phyloP scores from a whole-genome alignment of 2,329 filamentous ascomycete genomes.

The Fusarium dlaminii region DNA sequence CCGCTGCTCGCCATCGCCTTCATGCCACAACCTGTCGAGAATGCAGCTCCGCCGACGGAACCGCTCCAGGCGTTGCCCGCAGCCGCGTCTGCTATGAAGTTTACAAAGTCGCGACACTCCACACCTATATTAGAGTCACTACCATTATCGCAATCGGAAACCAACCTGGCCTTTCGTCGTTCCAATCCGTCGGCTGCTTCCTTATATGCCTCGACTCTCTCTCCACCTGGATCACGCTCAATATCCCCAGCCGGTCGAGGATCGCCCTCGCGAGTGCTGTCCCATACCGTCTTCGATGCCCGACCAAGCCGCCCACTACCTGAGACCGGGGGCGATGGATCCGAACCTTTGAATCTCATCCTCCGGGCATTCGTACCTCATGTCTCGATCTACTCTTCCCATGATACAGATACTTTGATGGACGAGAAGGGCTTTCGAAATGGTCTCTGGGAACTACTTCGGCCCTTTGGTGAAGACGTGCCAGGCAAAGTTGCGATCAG shows the following conservation, averaged over 20 bases:
- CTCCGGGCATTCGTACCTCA: constrained; percentile 89
- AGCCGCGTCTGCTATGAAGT: constrained; percentile 66
- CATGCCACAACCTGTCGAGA: constrained; percentile 76
- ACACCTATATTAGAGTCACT: constrained; percentile 60
- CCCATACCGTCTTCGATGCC: constrained; percentile 67
- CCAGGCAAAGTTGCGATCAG: constrained; percentile 89
- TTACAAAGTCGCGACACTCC: constrained; percentile 70
- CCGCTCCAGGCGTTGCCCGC: constrained; percentile 76
- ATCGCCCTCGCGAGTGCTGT: constrained; percentile 64
- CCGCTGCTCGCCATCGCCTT: constrained; percentile 50
- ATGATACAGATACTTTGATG: constrained; percentile 83
- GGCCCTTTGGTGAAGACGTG: constrained; percentile 90
- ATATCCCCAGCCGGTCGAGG: constrained; percentile 72
- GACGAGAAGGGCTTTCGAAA: constrained; percentile 84
- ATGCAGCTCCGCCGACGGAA: constrained; percentile 66
- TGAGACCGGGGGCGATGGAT: constrained; percentile 55
- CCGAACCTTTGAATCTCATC: constrained; percentile 72
- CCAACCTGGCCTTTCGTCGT: constrained; percentile 62
- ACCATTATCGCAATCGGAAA: constrained; percentile 61
- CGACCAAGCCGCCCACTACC: constrained; percentile 56
- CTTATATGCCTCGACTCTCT: constrained; percentile 71
- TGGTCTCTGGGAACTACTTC: constrained; percentile 84
- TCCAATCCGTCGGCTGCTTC: constrained; percentile 68
- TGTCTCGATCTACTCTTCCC: constrained; percentile 85
- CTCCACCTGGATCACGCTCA: constrained; percentile 74